Percentiles rank a stretch among this genome's conserved stretches.
phyloP scores from a whole-genome alignment of 2,329 filamentous ascomycete species.

The Periconia sp. region DNA sequence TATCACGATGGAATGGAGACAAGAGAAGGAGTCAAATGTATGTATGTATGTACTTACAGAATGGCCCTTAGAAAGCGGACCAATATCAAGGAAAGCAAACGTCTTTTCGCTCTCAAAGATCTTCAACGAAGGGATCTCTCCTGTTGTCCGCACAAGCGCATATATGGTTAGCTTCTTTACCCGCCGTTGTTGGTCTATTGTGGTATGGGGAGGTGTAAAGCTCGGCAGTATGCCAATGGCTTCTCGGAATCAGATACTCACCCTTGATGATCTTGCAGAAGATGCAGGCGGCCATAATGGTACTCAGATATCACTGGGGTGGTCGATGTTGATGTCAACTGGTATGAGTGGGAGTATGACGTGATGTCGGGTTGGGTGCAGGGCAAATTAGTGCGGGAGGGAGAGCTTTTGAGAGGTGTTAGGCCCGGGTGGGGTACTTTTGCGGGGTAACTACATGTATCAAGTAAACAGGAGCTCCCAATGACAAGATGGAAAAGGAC shows the following conservation, averaged over 20 bases:
- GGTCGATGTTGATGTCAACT: conserved; percentile 2
- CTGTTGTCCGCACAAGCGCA: conserved; percentile 48
- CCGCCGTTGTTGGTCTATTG: conserved; percentile 8
- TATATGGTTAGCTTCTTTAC: neutral
- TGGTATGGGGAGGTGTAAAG: too few species aligned
- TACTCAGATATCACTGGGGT: conserved; percentile 19
- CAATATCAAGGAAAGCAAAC: conserved; percentile 94
- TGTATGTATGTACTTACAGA: conserved; percentile 68
- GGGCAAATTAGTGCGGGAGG: conserved; percentile 1
- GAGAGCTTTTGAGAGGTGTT: conserved; percentile 12
- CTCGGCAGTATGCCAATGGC: neutral
- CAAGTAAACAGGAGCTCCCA: neutral
- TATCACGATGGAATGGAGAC: neutral
- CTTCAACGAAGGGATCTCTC: conserved; percentile 95
- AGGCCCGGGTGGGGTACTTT: neutral
- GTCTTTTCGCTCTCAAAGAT: conserved; percentile 93
- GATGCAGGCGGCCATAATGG: conserved; percentile 75
- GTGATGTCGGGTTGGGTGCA: conserved; percentile 23
- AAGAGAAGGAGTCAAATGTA: neutral
- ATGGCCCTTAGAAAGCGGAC: conserved; percentile 84
- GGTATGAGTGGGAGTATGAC: conserved; percentile 11
- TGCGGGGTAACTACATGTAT: conserved; percentile 9
- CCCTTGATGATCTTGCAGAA: conserved; percentile 99
- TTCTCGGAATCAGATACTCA: conserved; percentile 27
- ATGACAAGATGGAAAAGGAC: too few species aligned